Evolutionary conservation across 306 rosid genomes (phyloP).

Genomic region (Prunus mongolica): DNA sequence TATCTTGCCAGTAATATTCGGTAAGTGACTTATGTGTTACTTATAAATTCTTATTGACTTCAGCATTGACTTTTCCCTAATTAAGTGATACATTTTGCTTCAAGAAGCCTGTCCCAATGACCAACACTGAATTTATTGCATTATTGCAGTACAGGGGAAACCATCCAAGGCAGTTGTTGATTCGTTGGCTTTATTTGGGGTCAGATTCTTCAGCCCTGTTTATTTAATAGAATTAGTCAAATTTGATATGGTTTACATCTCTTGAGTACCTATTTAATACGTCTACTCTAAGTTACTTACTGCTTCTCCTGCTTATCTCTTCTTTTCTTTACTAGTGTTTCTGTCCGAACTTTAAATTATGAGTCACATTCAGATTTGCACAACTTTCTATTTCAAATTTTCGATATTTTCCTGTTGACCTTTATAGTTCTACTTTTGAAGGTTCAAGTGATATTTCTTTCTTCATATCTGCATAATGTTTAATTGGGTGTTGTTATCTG

Average conservation of each 20-base stretch:
- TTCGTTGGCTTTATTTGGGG: slow-evolving; percentile 98
- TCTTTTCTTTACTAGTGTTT: too few species aligned
- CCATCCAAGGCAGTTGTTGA: slow-evolving; percentile 89
- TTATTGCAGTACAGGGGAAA: slow-evolving; percentile 86
- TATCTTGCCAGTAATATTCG: slow-evolving; percentile 76
- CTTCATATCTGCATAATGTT: too few species aligned
- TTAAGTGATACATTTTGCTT: background rate
- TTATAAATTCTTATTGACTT: slow-evolving; percentile 13
- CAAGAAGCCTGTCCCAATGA: slow-evolving; percentile 9
- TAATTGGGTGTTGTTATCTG: background rate
- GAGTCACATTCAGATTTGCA: too few species aligned
- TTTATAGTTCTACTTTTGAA: too few species aligned
- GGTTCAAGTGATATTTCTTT: too few species aligned
- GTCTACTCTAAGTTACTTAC: background rate
- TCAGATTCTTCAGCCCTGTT: slow-evolving; percentile 46
- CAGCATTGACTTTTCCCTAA: slow-evolving; percentile 5
- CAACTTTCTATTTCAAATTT: too few species aligned
- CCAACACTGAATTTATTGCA: slow-evolving; percentile 22
- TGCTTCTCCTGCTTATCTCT: too few species aligned
- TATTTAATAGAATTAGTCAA: slow-evolving; percentile 15
- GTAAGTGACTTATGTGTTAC: slow-evolving; percentile 40
- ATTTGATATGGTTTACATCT: background rate
- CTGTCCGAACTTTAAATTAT: too few species aligned
- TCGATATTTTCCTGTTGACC: too few species aligned
- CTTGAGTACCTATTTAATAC: background rate